A percentile compares a stretch with the other conserved stretches of the same genome.
Evolutionary conservation across 306 rosid species (phyloP).

Genomic region (Carpinus viminea): DNA sequence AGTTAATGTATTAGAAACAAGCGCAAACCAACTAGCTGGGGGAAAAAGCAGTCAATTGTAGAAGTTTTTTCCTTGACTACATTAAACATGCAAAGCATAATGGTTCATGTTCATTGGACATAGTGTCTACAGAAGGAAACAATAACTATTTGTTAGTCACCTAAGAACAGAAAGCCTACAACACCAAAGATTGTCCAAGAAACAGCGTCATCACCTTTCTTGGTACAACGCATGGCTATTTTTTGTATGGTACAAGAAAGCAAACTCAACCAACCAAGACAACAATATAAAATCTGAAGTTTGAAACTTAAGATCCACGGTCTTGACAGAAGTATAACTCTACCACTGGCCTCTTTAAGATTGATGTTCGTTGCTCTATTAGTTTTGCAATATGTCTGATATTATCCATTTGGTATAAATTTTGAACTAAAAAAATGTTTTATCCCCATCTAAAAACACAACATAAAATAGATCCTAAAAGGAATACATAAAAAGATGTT

Average conservation of each 20-base stretch:
- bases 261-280: not conserved
- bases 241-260: not conserved
- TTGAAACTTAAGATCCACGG: not conserved
- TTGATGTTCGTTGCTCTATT: not conserved
- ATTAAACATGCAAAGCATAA: not conserved
- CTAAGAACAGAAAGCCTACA: not conserved
- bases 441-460: not conserved
- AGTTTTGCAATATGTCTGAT: not conserved
- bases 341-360: not conserved
- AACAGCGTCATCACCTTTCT: not conserved
- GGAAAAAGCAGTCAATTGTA: not conserved
- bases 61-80: not conserved
- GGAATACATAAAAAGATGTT: not conserved
- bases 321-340: not conserved
- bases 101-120: not conserved
- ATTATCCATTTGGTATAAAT: not conserved
- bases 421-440: not conserved
- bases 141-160: not conserved
- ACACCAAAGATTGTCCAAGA: not conserved
- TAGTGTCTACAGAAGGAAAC: not conserved
- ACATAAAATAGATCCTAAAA: not conserved
- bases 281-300: not conserved
- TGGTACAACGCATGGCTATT: not conserved
- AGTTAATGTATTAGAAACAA: constrained; percentile 4
- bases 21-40: constrained; percentile 1